Base-by-base conservation (phyloP, 495 filamentous ascomycete genomes). In the Pseudomonodictys pantanalensis region DNA sequence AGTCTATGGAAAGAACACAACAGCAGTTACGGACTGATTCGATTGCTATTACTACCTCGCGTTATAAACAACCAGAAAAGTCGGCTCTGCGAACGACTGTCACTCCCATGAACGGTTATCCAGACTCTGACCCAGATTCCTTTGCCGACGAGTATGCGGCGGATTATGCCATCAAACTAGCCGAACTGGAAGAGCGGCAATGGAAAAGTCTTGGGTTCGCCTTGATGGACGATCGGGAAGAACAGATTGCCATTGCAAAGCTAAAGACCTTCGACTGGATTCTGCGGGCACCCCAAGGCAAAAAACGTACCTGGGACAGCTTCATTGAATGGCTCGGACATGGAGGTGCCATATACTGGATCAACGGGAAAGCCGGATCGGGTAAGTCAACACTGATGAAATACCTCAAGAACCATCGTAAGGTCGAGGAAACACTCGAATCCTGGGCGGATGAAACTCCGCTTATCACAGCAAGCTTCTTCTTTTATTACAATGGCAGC, bases 321-420 rank as follows among this genome's bases (percentile, higher is more conserved):
- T 56, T 56, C 26, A 39, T 56, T 23, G 23, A 47, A n/a, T 56
- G 52, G 52, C 20, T 56, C 2, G 52, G 20, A 12, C 17, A 45
- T 39, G 18, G 17, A 7, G 17, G n/a, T 38, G n/a, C 23, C 32
- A 38, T 60, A 26, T 54, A 43, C 20, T 54, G 48, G 48, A 20
- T 60, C 17, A 46, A 22, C 52, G 56, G 61, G 29, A 65, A 65
- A 24, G 39, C 61, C 10, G 50, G 48, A 38, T 48, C 56, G 7
- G 62, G 62, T 4, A 65, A 65, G 32, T 55, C 49, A n/a, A 65
- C 62, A 9, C 30, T 65, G n/a, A 65, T 65, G 61, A 65, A 65
- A 60, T 65, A 25, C 44, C 3, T 65, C n/a, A n/a, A 2, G 9
- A 11, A 47, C 0, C 11, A 58, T 38, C 20, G 10, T 11, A 10